Evolutionary conservation across 495 filamentous ascomycete species (phyloP).

Genomic region (Cryomyces minteri): DNA sequence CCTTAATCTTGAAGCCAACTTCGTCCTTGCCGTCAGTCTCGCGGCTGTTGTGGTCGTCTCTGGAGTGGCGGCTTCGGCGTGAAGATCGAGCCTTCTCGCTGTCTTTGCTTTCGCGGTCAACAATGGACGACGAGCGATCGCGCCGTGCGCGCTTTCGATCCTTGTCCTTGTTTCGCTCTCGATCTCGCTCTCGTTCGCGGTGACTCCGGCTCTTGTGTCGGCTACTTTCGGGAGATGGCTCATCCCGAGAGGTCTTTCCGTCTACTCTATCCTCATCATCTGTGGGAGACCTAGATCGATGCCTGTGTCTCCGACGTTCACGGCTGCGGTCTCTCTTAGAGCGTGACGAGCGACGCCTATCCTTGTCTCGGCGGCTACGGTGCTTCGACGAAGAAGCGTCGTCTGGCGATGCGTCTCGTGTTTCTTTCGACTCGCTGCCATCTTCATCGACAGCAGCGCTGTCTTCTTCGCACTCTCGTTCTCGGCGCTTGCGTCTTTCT

Average conservation of each 20-base stretch:
- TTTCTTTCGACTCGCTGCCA: slow-evolving; percentile 2
- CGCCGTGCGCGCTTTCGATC: slow-evolving; percentile 37
- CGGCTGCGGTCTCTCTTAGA: slow-evolving; percentile 24
- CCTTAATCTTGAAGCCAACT: slow-evolving; percentile 20
- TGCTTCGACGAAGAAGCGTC: slow-evolving; percentile 13
- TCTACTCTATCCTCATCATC: slow-evolving; percentile 3
- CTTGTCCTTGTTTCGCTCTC: slow-evolving; percentile 21
- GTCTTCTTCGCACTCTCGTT: slow-evolving; percentile 27
- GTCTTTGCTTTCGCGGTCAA: slow-evolving; percentile 17
- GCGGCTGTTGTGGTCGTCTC: slow-evolving; percentile 12
- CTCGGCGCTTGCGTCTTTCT: slow-evolving; percentile 25
- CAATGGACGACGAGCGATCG: slow-evolving; percentile 27
- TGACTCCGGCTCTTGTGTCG: slow-evolving; percentile 10
- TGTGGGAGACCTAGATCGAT: slow-evolving; percentile 16
- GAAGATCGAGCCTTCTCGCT: slow-evolving; percentile 20
- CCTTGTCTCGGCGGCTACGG: slow-evolving; percentile 23
- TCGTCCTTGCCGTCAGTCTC: slow-evolving; percentile 8
- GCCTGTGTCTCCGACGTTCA: slow-evolving; percentile 30
- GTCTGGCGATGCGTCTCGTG: slow-evolving; percentile 17
- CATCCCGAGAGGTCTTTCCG: background rate
- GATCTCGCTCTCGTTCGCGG: slow-evolving; percentile 23
- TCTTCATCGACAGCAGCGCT: slow-evolving; percentile 4
- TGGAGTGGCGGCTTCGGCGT: slow-evolving; percentile 19
- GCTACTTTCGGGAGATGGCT: background rate
- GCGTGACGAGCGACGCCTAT: slow-evolving; percentile 27